These are phyloP conservation scores for Dioszegia hungarica DNA, from an alignment of 768 basidiomycete genomes.

Conservation along the genomic window DNA sequence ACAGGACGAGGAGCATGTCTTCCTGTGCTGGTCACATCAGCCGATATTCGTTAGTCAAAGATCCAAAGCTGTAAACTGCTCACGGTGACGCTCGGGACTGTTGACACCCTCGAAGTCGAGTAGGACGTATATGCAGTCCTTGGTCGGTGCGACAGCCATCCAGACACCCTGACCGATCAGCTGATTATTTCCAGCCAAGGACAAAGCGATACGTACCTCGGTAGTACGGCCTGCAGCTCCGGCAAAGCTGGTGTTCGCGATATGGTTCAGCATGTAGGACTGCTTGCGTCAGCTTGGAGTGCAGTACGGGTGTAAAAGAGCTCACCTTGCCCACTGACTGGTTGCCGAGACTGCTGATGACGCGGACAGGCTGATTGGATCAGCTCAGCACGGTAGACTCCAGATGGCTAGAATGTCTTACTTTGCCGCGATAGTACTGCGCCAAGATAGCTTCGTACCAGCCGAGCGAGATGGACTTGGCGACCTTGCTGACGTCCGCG, in stretches of 20 bases:
- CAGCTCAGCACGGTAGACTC: not conserved
- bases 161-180: not conserved
- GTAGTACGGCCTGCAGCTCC: conserved; percentile 1
- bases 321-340: conserved; percentile 1
- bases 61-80: not conserved
- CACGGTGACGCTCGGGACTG: not conserved
- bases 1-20: not conserved
- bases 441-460: not conserved
- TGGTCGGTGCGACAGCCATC: not conserved
- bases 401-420: not conserved
- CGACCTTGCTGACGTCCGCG: not conserved
- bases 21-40: not conserved
- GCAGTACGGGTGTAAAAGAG: not conserved
- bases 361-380: not conserved
- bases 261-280: conserved; percentile 2
- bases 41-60: not conserved
- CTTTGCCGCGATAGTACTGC: not conserved
- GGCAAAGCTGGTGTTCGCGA: not conserved
- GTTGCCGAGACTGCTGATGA: not conserved
- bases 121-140: not conserved
- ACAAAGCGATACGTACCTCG: not conserved
- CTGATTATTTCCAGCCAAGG: not conserved
- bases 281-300: not conserved
- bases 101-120: conserved; percentile 1
- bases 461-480: not conserved